phyloP scores from a whole-genome alignment of 257 asterid genomes.

The Solanum commersonii region DNA sequence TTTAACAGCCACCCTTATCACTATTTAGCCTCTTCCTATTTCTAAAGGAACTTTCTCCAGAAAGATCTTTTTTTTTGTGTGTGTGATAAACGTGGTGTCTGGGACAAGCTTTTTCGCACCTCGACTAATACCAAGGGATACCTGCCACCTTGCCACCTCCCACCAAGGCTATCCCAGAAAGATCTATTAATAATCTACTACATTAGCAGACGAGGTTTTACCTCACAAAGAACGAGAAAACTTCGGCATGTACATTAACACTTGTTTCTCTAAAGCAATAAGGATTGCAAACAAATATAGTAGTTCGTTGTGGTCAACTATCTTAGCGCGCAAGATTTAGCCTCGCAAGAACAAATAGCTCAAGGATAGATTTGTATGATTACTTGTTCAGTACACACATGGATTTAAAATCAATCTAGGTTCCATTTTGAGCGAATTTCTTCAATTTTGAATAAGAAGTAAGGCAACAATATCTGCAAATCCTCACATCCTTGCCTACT shows the following conservation, averaged over 20 bases:
- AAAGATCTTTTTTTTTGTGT: neutral
- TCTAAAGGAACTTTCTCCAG: neutral
- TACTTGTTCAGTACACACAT: neutral
- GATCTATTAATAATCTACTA: neutral
- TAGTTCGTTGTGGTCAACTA: neutral
- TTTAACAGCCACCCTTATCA: neutral
- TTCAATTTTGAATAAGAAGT: neutral
- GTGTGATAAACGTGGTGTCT: neutral
- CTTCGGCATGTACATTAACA: neutral
- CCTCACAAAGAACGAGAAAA: neutral
- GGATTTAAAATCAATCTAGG: neutral
- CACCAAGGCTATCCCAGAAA: neutral
- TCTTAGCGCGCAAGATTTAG: neutral
- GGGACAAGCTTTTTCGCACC: neutral
- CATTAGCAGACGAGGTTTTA: neutral
- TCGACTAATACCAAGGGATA: neutral
- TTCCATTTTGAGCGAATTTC: neutral
- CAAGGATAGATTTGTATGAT: neutral
- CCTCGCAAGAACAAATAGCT: neutral
- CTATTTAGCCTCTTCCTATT: neutral
- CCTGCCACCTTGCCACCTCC: neutral
- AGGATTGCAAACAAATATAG: neutral
- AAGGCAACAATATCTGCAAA: neutral
- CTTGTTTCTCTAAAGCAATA: neutral
- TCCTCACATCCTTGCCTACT: neutral